phyloP scores from a whole-genome alignment of 2,329 filamentous ascomycete species.

The Ascosphaera aggregata region DNA sequence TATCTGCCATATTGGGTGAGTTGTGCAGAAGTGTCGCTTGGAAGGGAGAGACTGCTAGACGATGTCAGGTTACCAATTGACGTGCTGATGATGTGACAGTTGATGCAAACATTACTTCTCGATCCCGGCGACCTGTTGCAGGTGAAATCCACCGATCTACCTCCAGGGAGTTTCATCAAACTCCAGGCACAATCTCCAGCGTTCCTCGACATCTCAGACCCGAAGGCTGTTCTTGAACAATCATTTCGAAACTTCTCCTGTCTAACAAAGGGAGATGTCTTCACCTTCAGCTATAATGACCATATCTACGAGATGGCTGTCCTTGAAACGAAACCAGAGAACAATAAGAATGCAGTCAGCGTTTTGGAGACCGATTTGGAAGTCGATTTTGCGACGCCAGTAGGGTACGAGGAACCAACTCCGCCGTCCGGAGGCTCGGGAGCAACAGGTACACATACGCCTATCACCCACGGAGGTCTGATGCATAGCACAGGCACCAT shows the following conservation, averaged over 20 bases:
- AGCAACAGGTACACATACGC: constrained; percentile 57
- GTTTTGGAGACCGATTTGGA: constrained; percentile 93
- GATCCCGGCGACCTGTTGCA: constrained; percentile 89
- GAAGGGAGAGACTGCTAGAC: constrained; percentile 2
- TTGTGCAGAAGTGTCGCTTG: not conserved
- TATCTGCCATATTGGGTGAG: constrained; percentile 87
- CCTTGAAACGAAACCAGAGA: constrained; percentile 73
- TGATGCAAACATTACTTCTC: constrained; percentile 78
- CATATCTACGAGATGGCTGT: constrained; percentile 83
- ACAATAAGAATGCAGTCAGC: constrained; percentile 59
- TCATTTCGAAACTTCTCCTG: constrained; percentile 92
- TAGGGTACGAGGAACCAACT: constrained; percentile 82
- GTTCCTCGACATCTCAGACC: constrained; percentile 93
- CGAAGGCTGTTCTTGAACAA: constrained; percentile 89
- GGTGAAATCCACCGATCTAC: constrained; percentile 81
- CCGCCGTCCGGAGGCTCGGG: constrained; percentile 27
- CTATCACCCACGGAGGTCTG: constrained; percentile 50
- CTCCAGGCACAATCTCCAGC: constrained; percentile 80
- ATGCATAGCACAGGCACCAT: constrained; percentile 76
- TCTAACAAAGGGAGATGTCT: constrained; percentile 77
- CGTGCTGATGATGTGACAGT: constrained; percentile 27
- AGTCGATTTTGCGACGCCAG: constrained; percentile 82
- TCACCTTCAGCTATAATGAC: constrained; percentile 94
- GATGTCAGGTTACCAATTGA: constrained; percentile 2
- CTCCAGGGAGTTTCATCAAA: constrained; percentile 81